These are phyloP conservation scores for Penicillium rolfsii DNA, from an alignment of 2,329 filamentous ascomycete species.

Conservation along the genomic window DNA sequence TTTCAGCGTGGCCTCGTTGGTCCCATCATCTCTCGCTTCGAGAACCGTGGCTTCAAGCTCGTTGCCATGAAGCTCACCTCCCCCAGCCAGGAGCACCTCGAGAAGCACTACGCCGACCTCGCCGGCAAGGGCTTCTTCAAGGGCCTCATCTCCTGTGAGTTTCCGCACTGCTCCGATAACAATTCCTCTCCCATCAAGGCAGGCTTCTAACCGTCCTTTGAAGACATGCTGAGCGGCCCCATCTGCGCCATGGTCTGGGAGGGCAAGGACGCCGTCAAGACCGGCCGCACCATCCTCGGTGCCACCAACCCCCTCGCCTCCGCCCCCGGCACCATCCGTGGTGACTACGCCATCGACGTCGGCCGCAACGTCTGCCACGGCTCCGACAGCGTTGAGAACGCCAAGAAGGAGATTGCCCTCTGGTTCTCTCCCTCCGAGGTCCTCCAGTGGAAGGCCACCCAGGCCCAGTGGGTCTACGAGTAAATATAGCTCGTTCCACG, in stretches of 20 bases:
- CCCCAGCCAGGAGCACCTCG: slow-evolving; percentile 90
- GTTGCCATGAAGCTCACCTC: slow-evolving; percentile 93
- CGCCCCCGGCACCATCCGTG: slow-evolving; percentile 96
- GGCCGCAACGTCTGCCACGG: slow-evolving; percentile 99
- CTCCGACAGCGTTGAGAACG: slow-evolving; percentile 97
- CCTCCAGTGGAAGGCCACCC: slow-evolving; percentile 78
- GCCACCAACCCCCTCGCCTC: slow-evolving; percentile 98
- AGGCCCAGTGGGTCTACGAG: slow-evolving; percentile 97
- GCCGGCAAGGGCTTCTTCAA: slow-evolving; percentile 95
- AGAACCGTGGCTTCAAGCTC: slow-evolving; percentile 98
- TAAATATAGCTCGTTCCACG: slow-evolving; percentile 39
- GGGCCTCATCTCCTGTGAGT: slow-evolving; percentile 86
- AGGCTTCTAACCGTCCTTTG: slow-evolving; percentile 25
- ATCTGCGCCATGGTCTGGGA: slow-evolving; percentile 99
- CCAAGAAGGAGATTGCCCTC: slow-evolving; percentile 98
- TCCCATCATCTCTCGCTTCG: slow-evolving; percentile 97
- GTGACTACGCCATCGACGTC: slow-evolving; percentile 83
- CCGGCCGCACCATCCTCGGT: slow-evolving; percentile 90
- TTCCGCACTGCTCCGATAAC: slow-evolving; percentile 3
- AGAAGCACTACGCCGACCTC: slow-evolving; percentile 96
- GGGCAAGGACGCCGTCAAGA: slow-evolving; percentile 98
- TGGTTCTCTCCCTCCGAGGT: slow-evolving; percentile 95
- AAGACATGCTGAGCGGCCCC: slow-evolving; percentile 96
- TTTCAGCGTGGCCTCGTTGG: slow-evolving; percentile 90
- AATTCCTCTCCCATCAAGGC: background rate